Percentiles rank a stretch among this genome's conserved stretches.
phyloP scores from a whole-genome alignment of 371 early-diverging fungal species.

The Mortierella sp. region DNA sequence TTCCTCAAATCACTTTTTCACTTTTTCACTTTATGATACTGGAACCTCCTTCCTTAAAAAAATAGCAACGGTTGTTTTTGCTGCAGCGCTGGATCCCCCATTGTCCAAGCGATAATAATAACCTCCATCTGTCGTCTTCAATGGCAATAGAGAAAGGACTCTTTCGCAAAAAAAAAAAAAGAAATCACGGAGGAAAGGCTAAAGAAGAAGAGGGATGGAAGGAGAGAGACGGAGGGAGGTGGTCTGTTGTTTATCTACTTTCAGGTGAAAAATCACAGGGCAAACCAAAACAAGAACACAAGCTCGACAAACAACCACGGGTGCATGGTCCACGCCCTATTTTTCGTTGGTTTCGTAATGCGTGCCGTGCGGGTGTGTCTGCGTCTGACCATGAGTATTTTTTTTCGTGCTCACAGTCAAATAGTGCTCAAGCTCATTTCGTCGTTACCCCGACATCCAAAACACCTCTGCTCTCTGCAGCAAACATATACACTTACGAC shows the following conservation, averaged over 20 bases:
- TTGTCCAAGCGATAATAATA: not conserved
- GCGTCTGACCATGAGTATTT: not conserved
- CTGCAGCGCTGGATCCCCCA: not conserved
- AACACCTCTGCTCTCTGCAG: no score
- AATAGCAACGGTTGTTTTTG: not conserved
- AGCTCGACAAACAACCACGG: slow-evolving; percentile 13
- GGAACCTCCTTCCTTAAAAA: not conserved
- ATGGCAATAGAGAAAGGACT: not conserved
- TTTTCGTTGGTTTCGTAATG: not conserved
- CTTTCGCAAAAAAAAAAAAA: not conserved
- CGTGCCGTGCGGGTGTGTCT: not conserved
- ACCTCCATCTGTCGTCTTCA: not conserved
- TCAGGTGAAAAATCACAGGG: slow-evolving; percentile 48
- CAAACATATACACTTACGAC: not conserved
- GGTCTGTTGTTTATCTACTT: slow-evolving; percentile 11
- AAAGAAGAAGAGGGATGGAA: not conserved
- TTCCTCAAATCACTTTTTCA: no score
- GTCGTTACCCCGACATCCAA: not conserved
- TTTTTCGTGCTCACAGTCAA: not conserved
- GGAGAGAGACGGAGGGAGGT: not conserved
- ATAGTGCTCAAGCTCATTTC: not conserved
- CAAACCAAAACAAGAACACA: slow-evolving; percentile 5
- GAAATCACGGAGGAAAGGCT: not conserved
- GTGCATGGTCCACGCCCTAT: slow-evolving; percentile 7
- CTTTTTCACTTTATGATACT: not conserved